Base-by-base conservation (phyloP, 306 rosid genomes). In the Morella rubra region DNA sequence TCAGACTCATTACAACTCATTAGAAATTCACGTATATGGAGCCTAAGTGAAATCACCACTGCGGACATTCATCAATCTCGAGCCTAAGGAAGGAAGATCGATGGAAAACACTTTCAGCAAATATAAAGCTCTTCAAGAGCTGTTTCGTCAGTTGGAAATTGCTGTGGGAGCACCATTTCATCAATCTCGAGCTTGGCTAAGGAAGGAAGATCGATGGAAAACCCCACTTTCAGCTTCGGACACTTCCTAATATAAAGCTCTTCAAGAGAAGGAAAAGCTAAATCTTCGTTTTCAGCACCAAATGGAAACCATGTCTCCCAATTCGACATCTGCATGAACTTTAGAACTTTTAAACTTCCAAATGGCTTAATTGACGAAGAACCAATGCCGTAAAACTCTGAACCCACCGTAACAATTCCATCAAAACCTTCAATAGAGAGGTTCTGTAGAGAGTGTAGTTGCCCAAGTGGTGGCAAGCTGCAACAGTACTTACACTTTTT, bases 161-260 rank as follows among this genome's bases (percentile, higher is more conserved):
- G n/a, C n/a, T n/a, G n/a, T n/a, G n/a, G n/a, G n/a, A n/a, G n/a
- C n/a, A n/a, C n/a, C n/a, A n/a, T n/a, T 13, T 52, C 0, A 5
- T 0, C 0, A 0, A 52, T 52, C 56, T 11, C n/a, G 14, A 52
- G 56, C 16, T 5, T 52, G 4, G n/a, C 14, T 52, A 52, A 52
- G 14, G 56, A 52, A 62, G 50, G 44, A 40, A 72, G 37, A 3
- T 68, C 54, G 37, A 1, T 0, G 1, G 71, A 75, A 6, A 67
- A 24, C 41, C n/a, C 68, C 46, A 71, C 71, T 19, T 5, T 19
- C 44, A 77, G 41, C 9, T 5, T 32, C 0, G 76, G 76, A 16
- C 84, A 80, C 7, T 0, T 0, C 0, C 0, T 0, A 24, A 80
- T 40, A 0, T 0, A 0, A 41, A 80, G 72, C 0, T 0, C 0